Evolutionary conservation across 2,329 filamentous ascomycete genomes (phyloP).

Genomic region (Pyricularia pennisetigena): DNA sequence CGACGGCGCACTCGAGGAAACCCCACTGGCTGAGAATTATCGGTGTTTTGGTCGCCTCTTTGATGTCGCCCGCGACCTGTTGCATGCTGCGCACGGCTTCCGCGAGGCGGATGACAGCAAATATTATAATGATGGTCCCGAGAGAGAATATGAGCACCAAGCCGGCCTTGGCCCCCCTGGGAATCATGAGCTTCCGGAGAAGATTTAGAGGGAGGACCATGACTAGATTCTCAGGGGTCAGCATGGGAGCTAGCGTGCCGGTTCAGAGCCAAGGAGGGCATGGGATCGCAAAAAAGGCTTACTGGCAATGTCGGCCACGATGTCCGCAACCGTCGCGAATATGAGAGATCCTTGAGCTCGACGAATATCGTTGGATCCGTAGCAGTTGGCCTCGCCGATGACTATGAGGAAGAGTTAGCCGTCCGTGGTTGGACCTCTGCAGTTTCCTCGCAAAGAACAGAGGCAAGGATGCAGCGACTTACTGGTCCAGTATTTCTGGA

Average conservation of each 20-base stretch:
- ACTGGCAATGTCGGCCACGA: neutral
- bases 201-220: neutral
- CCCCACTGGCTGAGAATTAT: neutral
- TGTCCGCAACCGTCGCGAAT: neutral
- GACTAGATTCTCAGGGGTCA: neutral
- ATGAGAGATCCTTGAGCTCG: neutral
- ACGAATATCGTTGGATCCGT: neutral
- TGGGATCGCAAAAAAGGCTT: neutral
- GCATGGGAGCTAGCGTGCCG: neutral
- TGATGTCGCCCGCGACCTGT: neutral
- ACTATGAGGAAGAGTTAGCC: neutral
- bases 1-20: neutral
- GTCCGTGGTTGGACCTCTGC: neutral
- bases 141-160: neutral
- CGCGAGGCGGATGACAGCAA: neutral
- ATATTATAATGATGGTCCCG: neutral
- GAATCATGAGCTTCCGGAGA: neutral
- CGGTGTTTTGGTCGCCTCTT: neutral
- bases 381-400: neutral
- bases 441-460: neutral
- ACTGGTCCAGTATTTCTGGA: neutral
- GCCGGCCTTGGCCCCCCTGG: neutral
- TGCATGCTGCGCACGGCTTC: neutral
- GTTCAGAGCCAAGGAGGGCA: neutral
- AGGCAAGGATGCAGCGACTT: neutral